Evolutionary conservation across 805 yeast genomes (phyloP), one percentile per base, ranked within the genome.

Genomic region (Wickerhamiella shivajii): DNA sequence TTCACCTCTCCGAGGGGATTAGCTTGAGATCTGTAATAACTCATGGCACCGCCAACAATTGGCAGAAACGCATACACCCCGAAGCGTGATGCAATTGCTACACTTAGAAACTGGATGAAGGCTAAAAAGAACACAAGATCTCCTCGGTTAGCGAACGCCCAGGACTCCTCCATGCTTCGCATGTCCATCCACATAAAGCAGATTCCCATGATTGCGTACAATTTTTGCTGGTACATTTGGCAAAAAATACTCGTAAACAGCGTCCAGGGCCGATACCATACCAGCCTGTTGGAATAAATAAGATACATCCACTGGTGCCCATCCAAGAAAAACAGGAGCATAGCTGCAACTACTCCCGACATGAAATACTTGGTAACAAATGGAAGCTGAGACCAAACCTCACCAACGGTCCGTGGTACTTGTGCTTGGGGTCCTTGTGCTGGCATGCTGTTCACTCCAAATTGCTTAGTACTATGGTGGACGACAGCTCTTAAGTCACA

Each of bases 311-410:
- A n/a, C n/a, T n/a, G n/a, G n/a, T n/a, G n/a, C n/a, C n/a, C n/a
- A n/a, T n/a, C n/a, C 12, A 10, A 10, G 14, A 18, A 15, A 20
- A 14, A 24, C 6, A 24, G 6, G 8, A 13, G 18, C 13, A 7
- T 16, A 5, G 24, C 13, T 4, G 34, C 29, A 6, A 18, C 14
- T n/a, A n/a, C n/a, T n/a, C n/a, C n/a, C 11, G 21, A 16, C 16
- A 29, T 25, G 5, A 31, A 10, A 18, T 25, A 15, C 15, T 29
- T 29, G 12, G 29, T 31, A 7, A 31, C 16, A 12, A 25, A 25
- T 18, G 34, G 34, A 24, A 31, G 18, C 25, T 20, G 3, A 18
- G 10, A 11, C 34, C 34, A 31, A 12, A 31, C 18, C 6, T n/a
- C 24, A 5, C 10, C 14, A 18, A 31, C 24, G 16, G 27, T 24